Percentiles rank a stretch among this genome's conserved stretches.
Evolutionary conservation across 1,284 basidiomycete species (phyloP).

Genomic region (Serendipita sp.): DNA sequence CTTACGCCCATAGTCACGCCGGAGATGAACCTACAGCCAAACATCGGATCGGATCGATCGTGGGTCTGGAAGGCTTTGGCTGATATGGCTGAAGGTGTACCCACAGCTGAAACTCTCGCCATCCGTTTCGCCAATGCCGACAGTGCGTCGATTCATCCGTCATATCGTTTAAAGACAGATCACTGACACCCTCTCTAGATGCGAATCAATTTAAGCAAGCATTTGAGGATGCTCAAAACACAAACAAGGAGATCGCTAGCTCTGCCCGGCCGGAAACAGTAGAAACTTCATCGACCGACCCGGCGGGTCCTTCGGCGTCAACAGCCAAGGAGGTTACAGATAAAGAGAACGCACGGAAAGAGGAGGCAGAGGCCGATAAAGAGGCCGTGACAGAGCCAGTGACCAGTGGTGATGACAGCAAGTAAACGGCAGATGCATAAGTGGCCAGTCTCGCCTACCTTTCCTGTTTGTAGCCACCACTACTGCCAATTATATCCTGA

Average conservation of each 20-base stretch:
- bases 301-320: conserved; percentile 17
- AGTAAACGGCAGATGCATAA: background rate
- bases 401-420: background rate
- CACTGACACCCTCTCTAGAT: conserved; percentile 35
- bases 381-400: conserved; percentile 14
- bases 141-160: conserved; percentile 43
- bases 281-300: conserved; percentile 17
- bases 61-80: conserved; percentile 99
- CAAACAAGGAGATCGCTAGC: conserved; percentile 38
- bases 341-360: conserved; percentile 12
- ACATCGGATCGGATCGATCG: conserved; percentile 97
- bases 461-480: too few relatives aligned
- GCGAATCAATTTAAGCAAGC: conserved; percentile 75
- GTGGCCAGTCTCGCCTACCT: too few relatives aligned
- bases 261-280: conserved; percentile 16
- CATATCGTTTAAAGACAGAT: conserved; percentile 8
- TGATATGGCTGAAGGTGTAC: conserved; percentile 82
- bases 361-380: conserved; percentile 15
- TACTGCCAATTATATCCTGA: too few relatives aligned
- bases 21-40: conserved; percentile 93
- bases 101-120: conserved; percentile 87
- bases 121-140: conserved; percentile 97
- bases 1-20: conserved; percentile 44
- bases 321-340: conserved; percentile 17
- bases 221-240: conserved; percentile 73